A percentile compares a stretch with the other conserved stretches of the same genome.
phyloP scores from a whole-genome alignment of 352 stramenopile genomes.

The Globisporangium nagaii region DNA sequence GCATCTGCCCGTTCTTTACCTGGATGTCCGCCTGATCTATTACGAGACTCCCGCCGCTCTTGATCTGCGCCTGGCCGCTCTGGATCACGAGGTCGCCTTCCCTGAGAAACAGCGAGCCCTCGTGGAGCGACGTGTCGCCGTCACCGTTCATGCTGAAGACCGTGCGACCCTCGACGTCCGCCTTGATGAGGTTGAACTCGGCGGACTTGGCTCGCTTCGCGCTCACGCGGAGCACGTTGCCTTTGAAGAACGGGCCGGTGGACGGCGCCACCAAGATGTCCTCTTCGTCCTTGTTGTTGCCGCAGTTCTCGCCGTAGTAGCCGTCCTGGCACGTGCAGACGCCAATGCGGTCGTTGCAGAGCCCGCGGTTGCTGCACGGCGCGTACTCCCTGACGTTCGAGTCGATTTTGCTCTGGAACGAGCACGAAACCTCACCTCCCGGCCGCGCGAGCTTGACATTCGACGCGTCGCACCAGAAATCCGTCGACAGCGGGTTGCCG shows the following conservation, averaged over 20 bases:
- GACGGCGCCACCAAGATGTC: conserved; percentile 49
- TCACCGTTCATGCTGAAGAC: conserved; percentile 64
- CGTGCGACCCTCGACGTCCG: conserved; percentile 31
- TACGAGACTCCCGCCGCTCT: conserved; percentile 30
- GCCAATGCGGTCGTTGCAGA: conserved; percentile 41
- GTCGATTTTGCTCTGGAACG: conserved; percentile 40
- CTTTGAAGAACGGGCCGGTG: conserved; percentile 56
- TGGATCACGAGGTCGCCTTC: conserved; percentile 54
- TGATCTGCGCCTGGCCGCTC: conserved; percentile 25
- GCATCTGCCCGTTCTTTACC: conserved; percentile 36
- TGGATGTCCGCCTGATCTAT: conserved; percentile 39
- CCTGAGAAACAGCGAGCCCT: conserved; percentile 31
- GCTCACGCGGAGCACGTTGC: conserved; percentile 55
- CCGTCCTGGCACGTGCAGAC: conserved; percentile 58
- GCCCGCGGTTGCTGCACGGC: conserved; percentile 53
- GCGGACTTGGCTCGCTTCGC: conserved; percentile 33
- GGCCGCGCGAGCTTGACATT: conserved; percentile 17
- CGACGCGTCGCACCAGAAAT: conserved; percentile 57
- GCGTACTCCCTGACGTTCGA: conserved; percentile 41
- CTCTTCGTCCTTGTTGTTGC: conserved; percentile 56
- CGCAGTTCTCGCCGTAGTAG: conserved; percentile 67
- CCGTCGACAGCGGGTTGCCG: conserved; percentile 40
- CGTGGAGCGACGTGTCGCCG: conserved; percentile 35
- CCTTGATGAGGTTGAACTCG: conserved; percentile 71
- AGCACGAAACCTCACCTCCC: conserved; percentile 20